Evolutionary conservation across 1,284 basidiomycete species (phyloP), one percentile per base, ranked within the genome.

Genomic region (Ganoderma meredithae): DNA sequence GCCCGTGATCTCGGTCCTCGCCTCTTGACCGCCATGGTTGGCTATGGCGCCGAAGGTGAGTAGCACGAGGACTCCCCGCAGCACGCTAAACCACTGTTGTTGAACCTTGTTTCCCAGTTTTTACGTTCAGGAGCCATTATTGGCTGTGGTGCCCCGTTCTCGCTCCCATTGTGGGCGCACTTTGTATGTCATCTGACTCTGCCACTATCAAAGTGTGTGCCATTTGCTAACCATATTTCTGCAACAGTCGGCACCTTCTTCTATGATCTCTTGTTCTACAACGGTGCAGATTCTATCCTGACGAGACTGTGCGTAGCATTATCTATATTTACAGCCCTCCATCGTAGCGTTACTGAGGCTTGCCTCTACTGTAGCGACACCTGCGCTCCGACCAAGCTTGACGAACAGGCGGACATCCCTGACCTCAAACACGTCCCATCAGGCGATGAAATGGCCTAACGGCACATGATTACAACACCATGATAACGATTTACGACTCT

Each of bases 101-200:
- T 62, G 27, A 62, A 41, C 27, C 17, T 4, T 55, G 12, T 39
- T 13, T 40, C 49, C 58, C n/a, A 84, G 85, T 85, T 3, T 85
- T 84, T 74, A 75, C 81, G 41, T 85, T 81, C 72, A 80, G 85
- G 67, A 71, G 82, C 73, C 90, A 91, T 69, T 95, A 93, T 75
- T 95, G 91, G 91, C 69, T 93, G 15, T 94, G 93, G 93, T 90
- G 89, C 72, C 87, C 90, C 13, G 71, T 89, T 10, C 78, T 92
- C 52, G 90, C 79, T 2, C 86, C 89, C 2, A 84, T 91, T 68
- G 67, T 85, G 33, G 90, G 90, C 27, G 87, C 83, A 58, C 82
- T 87, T 63, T 71, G 76, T 78, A 41, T 62, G 76, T 73, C 10
- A 10, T 15, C 17, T 60, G 4, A 13, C 17, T 55, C 9, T 1